phyloP scores from a whole-genome alignment of 139 green algal species.

The Micractinium conductrix region DNA sequence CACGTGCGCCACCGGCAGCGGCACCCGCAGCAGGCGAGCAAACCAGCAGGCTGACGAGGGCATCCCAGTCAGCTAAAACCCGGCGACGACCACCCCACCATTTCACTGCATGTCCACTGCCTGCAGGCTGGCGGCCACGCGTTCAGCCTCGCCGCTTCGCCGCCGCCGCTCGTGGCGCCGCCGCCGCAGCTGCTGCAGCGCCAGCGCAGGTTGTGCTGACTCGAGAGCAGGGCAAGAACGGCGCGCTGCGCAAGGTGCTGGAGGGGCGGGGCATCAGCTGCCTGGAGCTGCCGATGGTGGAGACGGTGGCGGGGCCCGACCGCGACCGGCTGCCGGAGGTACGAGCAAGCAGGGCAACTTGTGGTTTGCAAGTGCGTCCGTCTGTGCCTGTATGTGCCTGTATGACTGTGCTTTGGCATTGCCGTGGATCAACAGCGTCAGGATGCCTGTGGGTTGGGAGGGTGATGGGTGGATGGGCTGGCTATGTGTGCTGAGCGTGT shows the following conservation, averaged over 20 bases:
- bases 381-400: too few species aligned
- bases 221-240: conserved; percentile 89
- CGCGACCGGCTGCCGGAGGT: conserved; percentile 52
- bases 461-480: too few species aligned
- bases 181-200: not conserved
- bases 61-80: too few species aligned
- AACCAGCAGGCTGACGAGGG: not conserved
- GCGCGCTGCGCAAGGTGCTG: conserved; percentile 65
- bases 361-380: too few species aligned
- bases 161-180: not conserved
- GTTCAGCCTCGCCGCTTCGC: not conserved
- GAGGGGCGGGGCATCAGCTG: conserved; percentile 49
- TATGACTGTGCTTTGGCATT: too few species aligned
- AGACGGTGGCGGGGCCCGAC: conserved; percentile 78
- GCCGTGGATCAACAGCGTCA: too few species aligned
- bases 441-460: too few species aligned
- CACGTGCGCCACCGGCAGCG: too few species aligned
- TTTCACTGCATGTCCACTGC: not conserved
- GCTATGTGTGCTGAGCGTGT: too few species aligned
- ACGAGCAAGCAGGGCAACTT: conserved; percentile 31
- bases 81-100: too few species aligned
- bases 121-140: not conserved
- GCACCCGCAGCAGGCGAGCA: not conserved
- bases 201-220: conserved; percentile 80
- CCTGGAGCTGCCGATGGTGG: conserved; percentile 86